A percentile compares a stretch with the other conserved stretches of the same genome.
Conservation (phyloP, 2,329 filamentous ascomycete species). For the Fusarium sp. region DNA sequence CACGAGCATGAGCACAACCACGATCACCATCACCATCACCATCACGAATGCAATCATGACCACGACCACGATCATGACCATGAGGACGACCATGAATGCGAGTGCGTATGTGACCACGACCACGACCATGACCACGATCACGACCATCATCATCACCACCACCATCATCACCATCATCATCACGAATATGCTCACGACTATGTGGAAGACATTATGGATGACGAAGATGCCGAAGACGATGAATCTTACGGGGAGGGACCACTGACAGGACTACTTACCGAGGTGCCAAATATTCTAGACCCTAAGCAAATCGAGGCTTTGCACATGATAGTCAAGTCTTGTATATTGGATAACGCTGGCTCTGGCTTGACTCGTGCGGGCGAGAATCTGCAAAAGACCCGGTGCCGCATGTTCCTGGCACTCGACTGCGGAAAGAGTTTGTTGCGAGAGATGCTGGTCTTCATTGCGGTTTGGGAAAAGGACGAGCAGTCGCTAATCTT, state of each 20-base stretch:
- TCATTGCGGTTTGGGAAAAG: slow-evolving; percentile 97
- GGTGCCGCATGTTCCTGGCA: slow-evolving; percentile 89
- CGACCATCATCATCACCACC: slow-evolving; percentile 45
- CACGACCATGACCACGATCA: slow-evolving; percentile 46
- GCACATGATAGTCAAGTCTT: slow-evolving; percentile 97
- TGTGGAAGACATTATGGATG: slow-evolving; percentile 69
- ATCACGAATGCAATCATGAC: slow-evolving; percentile 46
- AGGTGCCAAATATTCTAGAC: slow-evolving; percentile 93
- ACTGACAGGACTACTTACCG: slow-evolving; percentile 85
- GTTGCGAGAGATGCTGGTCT: slow-evolving; percentile 89
- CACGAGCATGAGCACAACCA: slow-evolving; percentile 44
- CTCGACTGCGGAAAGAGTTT: slow-evolving; percentile 92
- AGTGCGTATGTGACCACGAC: slow-evolving; percentile 51
- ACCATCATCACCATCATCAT: slow-evolving; percentile 52
- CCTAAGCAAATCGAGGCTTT: slow-evolving; percentile 95
- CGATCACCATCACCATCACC: slow-evolving; percentile 56
- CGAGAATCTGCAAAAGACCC: slow-evolving; percentile 88
- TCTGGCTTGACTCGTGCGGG: slow-evolving; percentile 74
- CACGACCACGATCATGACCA: slow-evolving; percentile 41
- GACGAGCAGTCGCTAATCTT: slow-evolving; percentile 94
- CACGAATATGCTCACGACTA: slow-evolving; percentile 59
- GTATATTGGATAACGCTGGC: slow-evolving; percentile 85
- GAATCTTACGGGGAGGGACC: slow-evolving; percentile 84
- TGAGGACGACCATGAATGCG: slow-evolving; percentile 51
- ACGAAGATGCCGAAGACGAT: slow-evolving; percentile 78